Base-by-base conservation (phyloP, 2,329 filamentous ascomycete genomes). In the Botrytis paeoniae region DNA sequence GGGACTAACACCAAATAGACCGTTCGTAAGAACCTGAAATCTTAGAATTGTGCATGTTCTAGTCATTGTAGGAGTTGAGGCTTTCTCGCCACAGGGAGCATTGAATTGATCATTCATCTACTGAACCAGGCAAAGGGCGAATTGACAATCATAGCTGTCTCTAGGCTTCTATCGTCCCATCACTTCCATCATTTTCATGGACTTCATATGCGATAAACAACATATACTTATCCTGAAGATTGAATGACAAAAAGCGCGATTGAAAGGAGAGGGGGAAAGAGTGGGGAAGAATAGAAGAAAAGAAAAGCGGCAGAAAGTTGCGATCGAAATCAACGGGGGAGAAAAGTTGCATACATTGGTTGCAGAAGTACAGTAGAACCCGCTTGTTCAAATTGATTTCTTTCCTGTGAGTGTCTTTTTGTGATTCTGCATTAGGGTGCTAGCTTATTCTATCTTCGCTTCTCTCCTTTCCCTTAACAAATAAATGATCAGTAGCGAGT, bases 21-120 rank as follows among this genome's bases (percentile, higher is more conserved):
- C 32, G 32, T 35, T 35, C 32, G 32, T 35, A 35, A 35, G 32
- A 35, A 35, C 32, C 4, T 4, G 32, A 35, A 35, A 35, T 35
- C 32, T 35, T 4, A 35, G 32, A 35, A 35, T 35, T 2, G 6
- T 29, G 51, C 3, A 39, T 39, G 1, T 61, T 61, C 35, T 35
- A 39, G 10, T 14, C 12, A 16, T 25, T 7, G 12, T 25, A 16
- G 16, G 14, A n/a, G 3, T 5, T 22, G 14, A 16, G 60, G 35
- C 35, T 39, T 7, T 8, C 22, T 14, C 5, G 14, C 16, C 2
- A 62, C 0, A 9, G 37, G 1, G 39, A n/a, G 0, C 25, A 39
- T 61, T 8, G 7, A 1, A 18, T 39, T 9, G 7, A 16, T 14
- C 12, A n/a, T n/a, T 39, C 12, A n/a, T 9, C 6, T 10, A 39